Percentiles rank a stretch among this genome's conserved stretches.
These are phyloP conservation scores for Sordariomycetes sp. DNA, from an alignment of 2,329 filamentous ascomycete species.

Conservation along the genomic window DNA sequence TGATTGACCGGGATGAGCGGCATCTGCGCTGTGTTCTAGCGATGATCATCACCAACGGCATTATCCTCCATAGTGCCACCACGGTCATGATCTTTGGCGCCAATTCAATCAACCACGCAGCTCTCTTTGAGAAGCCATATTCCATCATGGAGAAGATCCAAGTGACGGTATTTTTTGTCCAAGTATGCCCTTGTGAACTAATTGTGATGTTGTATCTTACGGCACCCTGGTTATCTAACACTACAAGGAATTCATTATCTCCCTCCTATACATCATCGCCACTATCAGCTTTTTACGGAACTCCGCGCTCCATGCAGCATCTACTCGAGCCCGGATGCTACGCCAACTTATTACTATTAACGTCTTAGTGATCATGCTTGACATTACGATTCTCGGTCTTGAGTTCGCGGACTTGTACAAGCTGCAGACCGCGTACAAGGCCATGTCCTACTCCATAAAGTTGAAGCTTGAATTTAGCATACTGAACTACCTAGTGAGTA, in stretches of 20 bases:
- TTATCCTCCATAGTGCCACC: conserved; percentile 38
- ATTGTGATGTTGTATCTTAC: too few relatives aligned
- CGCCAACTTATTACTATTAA: conserved; percentile 31
- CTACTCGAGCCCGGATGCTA: conserved; percentile 12
- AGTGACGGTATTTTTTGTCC: conserved; percentile 40
- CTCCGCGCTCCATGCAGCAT: conserved; percentile 12
- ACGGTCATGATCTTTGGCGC: conserved; percentile 41
- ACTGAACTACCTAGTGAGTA: conserved; percentile 14
- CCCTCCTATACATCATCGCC: conserved; percentile 37
- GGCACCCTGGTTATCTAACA: too few relatives aligned
- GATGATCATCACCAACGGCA: conserved; percentile 43
- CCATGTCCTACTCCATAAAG: conserved; percentile 20
- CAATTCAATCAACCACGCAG: conserved; percentile 17
- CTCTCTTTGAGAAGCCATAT: conserved; percentile 17
- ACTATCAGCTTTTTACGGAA: conserved; percentile 34
- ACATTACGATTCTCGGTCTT: conserved; percentile 20
- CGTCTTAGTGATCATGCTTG: conserved; percentile 28
- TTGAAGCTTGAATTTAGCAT: conserved; percentile 22
- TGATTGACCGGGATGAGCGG: conserved; percentile 36
- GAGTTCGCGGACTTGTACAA: conserved; percentile 18
- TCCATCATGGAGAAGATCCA: conserved; percentile 39
- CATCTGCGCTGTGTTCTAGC: conserved; percentile 33
- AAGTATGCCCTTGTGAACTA: conserved; percentile 12
- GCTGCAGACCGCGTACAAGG: conserved; percentile 19
- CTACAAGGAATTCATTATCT: conserved; percentile 31